phyloP scores from a whole-genome alignment of 371 early-diverging fungal genomes.

The Fennellomyces sp. region DNA sequence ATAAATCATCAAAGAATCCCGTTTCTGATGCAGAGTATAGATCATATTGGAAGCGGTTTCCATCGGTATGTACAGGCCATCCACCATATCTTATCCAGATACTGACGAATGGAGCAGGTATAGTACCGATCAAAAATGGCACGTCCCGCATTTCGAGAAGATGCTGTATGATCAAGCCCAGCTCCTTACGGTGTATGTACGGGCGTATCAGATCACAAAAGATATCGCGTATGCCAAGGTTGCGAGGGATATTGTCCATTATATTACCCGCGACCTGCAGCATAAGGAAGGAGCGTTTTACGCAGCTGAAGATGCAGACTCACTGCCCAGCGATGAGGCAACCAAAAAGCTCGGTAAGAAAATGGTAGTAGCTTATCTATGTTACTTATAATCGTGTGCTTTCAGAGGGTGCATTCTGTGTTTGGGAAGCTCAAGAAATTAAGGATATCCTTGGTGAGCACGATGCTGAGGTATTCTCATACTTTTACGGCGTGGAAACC shows the following conservation, averaged over 20 bases:
- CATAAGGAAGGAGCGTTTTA: conserved; percentile 62
- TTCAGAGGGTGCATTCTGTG: conserved; percentile 72
- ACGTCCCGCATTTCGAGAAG: conserved; percentile 68
- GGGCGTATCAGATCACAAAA: conserved; percentile 51
- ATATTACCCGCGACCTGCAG: conserved; percentile 56
- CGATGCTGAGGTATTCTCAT: conserved; percentile 39
- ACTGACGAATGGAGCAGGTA: conserved; percentile 28
- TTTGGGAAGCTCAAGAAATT: conserved; percentile 62
- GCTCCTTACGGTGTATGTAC: conserved; percentile 50
- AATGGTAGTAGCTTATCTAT: not conserved
- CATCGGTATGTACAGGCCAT: conserved; percentile 46
- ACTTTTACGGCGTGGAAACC: conserved; percentile 51
- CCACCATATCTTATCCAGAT: conserved; percentile 9
- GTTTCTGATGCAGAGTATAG: no score
- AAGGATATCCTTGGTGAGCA: conserved; percentile 36
- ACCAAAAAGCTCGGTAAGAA: conserved; percentile 47
- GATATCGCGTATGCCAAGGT: conserved; percentile 47
- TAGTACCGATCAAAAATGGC: conserved; percentile 48
- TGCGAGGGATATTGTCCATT: conserved; percentile 57
- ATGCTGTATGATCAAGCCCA: conserved; percentile 78
- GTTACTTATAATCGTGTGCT: no score
- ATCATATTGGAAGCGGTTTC: conserved; percentile 66
- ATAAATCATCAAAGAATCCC: no score
- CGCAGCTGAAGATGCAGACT: conserved; percentile 78
- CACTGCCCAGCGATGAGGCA: conserved; percentile 43